Conservation (phyloP, 371 early-diverging fungal genomes). For the Mucor piriformis region DNA sequence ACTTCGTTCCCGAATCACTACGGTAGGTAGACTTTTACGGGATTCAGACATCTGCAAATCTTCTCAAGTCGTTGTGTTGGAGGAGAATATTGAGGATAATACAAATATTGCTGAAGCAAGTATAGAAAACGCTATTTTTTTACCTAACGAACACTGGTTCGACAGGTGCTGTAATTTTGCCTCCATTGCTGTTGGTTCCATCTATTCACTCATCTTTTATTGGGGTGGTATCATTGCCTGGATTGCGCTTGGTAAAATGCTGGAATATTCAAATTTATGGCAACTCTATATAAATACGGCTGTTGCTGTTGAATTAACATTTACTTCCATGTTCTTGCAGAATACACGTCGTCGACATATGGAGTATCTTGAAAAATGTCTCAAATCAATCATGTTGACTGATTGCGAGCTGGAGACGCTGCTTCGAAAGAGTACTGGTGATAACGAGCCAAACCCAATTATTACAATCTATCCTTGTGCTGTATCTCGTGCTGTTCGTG, state of each 20-base stretch:
- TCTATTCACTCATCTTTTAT: conserved; percentile 11
- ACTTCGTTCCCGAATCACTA: conserved; percentile 14
- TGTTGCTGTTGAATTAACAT: conserved; percentile 26
- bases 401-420: conserved; percentile 16
- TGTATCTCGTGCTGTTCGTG: conserved; percentile 10
- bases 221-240: conserved; percentile 23
- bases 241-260: conserved; percentile 18
- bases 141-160: conserved; percentile 21
- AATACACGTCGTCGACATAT: conserved; percentile 30
- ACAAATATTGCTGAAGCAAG: conserved; percentile 2
- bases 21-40: conserved; percentile 7
- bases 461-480: conserved; percentile 11
- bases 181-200: conserved; percentile 19
- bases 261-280: conserved; percentile 24
- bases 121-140: conserved; percentile 14
- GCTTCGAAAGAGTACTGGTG: conserved; percentile 8
- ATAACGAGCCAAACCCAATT: conserved; percentile 18
- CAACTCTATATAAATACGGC: conserved; percentile 31
- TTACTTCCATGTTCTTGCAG: conserved; percentile 27
- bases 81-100: too few relatives aligned
- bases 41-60: background rate
- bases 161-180: conserved; percentile 19
- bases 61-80: too few relatives aligned
- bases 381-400: conserved; percentile 3
- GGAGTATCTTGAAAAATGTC: conserved; percentile 20